Base-by-base conservation (phyloP, 2,329 filamentous ascomycete species). In the Colletotrichum sp. region DNA sequence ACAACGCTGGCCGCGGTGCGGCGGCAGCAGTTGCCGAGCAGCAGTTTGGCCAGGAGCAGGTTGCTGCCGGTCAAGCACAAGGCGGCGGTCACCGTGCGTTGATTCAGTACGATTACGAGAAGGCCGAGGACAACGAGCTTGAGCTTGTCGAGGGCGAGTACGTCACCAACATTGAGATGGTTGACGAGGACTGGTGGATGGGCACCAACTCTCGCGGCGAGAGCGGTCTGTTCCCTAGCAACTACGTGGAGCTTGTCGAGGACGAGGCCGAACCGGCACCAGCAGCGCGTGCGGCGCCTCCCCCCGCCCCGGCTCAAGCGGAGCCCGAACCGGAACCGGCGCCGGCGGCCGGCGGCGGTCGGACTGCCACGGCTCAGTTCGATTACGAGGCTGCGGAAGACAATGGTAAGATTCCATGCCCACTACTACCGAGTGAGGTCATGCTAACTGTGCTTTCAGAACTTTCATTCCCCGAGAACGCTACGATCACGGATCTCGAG, bases 131-230 rank as follows among this genome's bases (percentile, higher is more conserved):
- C 79, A 99, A 99, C 81, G 97, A 99, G 86, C 92, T 99, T 73
- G 96, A 98, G 79, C 90, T 99, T 21, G 90, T 91, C 30, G 97
- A 99, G 85, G 96, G 96, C 77, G 95, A 98, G 81, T 92, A 93
- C 78, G 94, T 99, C 48, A 96, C 91, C 28, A 94, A 98, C 83
- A 98, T 99, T 81, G 95, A 99, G 78, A 98, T 98, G 95, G 95
- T 99, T 3, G 97, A 99, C 80, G 94, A 98, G 68, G 96, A 99
- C 83, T 99, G 97, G 97, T 99, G 97, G 97, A 94, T 98, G 91
- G 97, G 98, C 59, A 95, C 94, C 79, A 99, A 99, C 87, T 87
- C 90, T 26, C 90, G 89, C 77, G 97, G 97, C 80, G 95, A 98
- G 84, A 93, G 90, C 74, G 97, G 97, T 64, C 89, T 99, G 43